Evolutionary conservation across 495 filamentous ascomycete species (phyloP).

Genomic region (Endocarpon pusillum): DNA sequence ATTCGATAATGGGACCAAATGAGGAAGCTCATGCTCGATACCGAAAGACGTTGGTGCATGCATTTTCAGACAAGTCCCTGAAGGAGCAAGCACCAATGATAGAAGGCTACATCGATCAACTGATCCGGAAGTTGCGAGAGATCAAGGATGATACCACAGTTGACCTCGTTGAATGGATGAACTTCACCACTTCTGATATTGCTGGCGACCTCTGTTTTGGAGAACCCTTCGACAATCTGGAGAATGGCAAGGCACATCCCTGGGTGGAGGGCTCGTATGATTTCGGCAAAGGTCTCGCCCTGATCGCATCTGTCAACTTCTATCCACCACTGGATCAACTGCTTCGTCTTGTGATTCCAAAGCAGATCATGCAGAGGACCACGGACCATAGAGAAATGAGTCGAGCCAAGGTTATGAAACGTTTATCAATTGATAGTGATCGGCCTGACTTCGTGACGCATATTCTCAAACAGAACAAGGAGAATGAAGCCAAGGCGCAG

Average conservation of each 20-base stretch:
- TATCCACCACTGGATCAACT: constrained; percentile 17
- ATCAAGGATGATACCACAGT: not conserved
- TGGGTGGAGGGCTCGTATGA: constrained; percentile 2
- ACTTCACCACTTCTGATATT: constrained; percentile 11
- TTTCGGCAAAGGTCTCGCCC: not conserved
- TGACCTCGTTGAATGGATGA: constrained; percentile 13
- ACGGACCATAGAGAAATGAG: constrained; percentile 20
- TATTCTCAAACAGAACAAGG: constrained; percentile 11
- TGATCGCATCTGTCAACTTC: constrained; percentile 9
- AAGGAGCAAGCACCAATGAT: not conserved
- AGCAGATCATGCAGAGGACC: constrained; percentile 10
- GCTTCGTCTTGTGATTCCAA: constrained; percentile 7
- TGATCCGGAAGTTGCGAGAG: constrained; percentile 1
- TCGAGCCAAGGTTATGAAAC: constrained; percentile 22
- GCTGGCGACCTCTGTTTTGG: constrained; percentile 9
- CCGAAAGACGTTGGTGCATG: not conserved
- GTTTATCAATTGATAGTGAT: constrained; percentile 12
- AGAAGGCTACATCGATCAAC: not conserved
- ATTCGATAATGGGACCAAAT: not conserved
- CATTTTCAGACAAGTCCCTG: not conserved
- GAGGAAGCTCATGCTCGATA: not conserved
- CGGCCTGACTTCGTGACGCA: constrained; percentile 14
- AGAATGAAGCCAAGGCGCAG: constrained; percentile 5
- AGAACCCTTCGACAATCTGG: constrained; percentile 4
- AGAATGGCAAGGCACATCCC: not conserved